Percentiles rank a stretch among this genome's conserved stretches.
phyloP scores from a whole-genome alignment of 2,329 filamentous ascomycete genomes.

The Tolypocladium paradoxum region DNA sequence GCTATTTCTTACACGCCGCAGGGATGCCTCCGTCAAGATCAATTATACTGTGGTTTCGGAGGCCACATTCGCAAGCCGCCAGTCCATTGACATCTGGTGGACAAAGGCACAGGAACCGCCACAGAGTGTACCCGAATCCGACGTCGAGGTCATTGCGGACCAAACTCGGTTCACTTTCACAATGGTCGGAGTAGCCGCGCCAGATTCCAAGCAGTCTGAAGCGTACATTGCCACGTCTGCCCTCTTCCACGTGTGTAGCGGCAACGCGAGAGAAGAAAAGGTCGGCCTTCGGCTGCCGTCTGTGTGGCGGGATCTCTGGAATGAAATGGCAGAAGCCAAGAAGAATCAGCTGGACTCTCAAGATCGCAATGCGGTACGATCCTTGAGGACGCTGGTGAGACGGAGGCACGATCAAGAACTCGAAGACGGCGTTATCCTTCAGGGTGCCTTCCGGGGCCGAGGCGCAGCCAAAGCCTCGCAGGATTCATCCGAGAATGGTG shows the following conservation, averaged over 20 bases:
- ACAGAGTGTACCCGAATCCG: conserved; percentile 19
- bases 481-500: conserved; percentile 38
- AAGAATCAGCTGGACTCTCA: conserved; percentile 59
- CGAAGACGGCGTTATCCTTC: conserved; percentile 65
- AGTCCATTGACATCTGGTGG: conserved; percentile 68
- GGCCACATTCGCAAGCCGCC: conserved; percentile 63
- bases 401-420: conserved; percentile 58
- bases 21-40: conserved; percentile 60
- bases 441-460: conserved; percentile 62
- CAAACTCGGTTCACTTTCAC: conserved; percentile 52
- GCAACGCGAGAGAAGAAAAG: conserved; percentile 78
- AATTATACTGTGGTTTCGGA: conserved; percentile 60
- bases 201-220: conserved; percentile 73
- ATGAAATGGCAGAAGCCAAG: conserved; percentile 60
- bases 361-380: conserved; percentile 59
- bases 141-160: conserved; percentile 33
- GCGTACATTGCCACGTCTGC: conserved; percentile 73
- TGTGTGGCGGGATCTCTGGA: conserved; percentile 77
- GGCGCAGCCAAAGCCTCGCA: conserved; percentile 32
- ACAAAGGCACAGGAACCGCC: conserved; percentile 56
- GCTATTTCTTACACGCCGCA: conserved; percentile 18
- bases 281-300: conserved; percentile 66
- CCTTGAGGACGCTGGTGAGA: conserved; percentile 60
- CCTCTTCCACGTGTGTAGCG: conserved; percentile 69
- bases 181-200: conserved; percentile 65